A percentile compares a stretch with the other conserved stretches of the same genome.
Conservation (phyloP, 257 asterid genomes). For the Coffea canephora region DNA sequence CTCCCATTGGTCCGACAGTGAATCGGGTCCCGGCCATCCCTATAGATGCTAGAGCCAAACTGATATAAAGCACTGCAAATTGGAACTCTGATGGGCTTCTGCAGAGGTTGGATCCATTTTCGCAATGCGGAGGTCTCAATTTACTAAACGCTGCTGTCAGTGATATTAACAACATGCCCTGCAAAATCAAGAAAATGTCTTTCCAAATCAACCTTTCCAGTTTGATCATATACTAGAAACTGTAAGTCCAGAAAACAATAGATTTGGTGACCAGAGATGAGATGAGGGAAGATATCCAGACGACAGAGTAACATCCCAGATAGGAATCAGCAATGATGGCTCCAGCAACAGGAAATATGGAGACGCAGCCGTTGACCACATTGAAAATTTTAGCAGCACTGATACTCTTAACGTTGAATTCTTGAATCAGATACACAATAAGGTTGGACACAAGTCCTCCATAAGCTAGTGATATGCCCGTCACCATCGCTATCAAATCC, state of each 20-base stretch:
- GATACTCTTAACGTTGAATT: slow-evolving; percentile 64
- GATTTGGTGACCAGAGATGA: slow-evolving; percentile 49
- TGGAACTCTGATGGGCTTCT: slow-evolving; percentile 21
- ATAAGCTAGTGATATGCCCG: slow-evolving; percentile 46
- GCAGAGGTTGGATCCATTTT: slow-evolving; percentile 20
- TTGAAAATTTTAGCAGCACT: slow-evolving; percentile 74
- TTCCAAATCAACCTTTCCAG: not conserved
- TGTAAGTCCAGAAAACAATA: not conserved
- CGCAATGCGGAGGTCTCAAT: slow-evolving; percentile 28
- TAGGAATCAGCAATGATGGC: slow-evolving; percentile 77
- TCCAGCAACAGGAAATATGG: slow-evolving; percentile 64
- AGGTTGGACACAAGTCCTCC: slow-evolving; percentile 73
- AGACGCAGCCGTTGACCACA: slow-evolving; percentile 62
- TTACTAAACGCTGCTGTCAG: slow-evolving; percentile 28
- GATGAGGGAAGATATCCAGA: slow-evolving; percentile 65
- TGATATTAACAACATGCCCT: slow-evolving; percentile 30
- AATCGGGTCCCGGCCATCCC: slow-evolving; percentile 33
- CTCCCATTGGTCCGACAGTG: slow-evolving; percentile 39
- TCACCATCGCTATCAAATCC: slow-evolving; percentile 44
- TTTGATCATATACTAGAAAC: not conserved
- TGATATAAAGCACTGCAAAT: slow-evolving; percentile 20
- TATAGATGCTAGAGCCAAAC: slow-evolving; percentile 26
- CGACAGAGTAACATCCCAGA: slow-evolving; percentile 62
- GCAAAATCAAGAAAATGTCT: not conserved
- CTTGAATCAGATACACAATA: slow-evolving; percentile 68